Base-by-base conservation (phyloP, 2,329 filamentous ascomycete species). In the Ophiostoma pallidulum region DNA sequence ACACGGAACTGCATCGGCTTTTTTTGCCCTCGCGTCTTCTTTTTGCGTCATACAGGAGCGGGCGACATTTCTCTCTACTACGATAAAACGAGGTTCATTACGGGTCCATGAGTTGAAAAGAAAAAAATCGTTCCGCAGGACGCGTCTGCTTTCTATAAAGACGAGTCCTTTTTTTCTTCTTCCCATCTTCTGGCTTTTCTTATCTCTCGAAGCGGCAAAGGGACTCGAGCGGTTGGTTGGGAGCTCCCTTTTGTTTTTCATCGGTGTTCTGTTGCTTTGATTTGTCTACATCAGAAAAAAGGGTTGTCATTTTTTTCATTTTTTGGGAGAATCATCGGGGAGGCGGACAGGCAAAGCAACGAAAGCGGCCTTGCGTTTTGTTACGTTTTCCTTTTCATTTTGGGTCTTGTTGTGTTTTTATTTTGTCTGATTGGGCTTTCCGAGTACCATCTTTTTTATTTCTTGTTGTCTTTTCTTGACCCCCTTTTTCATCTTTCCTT, bases 81-180 rank as follows among this genome's bases (percentile, higher is more conserved):
- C 66, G 66, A 64, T 67, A 68, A 66, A 64, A 64, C 36, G 64
- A 65, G 64, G 64, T 64, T 68, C 63, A 66, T 69, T 64, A 73
- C 65, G 70, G 69, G 61, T 73, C 58, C 64, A 74, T 70, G 67
- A 70, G 66, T 60, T 64, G 62, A 65, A 64, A 62, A 65, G 67
- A 67, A 64, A 66, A 70, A 70, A 72, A 67, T 59, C 65, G 62
- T 61, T 64, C 62, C 63, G 73, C 75, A 75, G 72, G 72, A 62
- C 63, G 63, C 67, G 63, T 66, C 60, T 64, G 60, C 63, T 61
- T 62, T 24, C 10, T 12, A 18, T 51, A 44, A 35, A 28, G 42
- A 19, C 18, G 19, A 22, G 33, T 26, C 26, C 41, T 45, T 37
- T 41, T 46, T 32, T 51, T 38, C 40, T 44, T 32, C 45, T 26